Conservation (phyloP, 805 yeast species). For the Sugiyamaella boreocaroliniensis region DNA sequence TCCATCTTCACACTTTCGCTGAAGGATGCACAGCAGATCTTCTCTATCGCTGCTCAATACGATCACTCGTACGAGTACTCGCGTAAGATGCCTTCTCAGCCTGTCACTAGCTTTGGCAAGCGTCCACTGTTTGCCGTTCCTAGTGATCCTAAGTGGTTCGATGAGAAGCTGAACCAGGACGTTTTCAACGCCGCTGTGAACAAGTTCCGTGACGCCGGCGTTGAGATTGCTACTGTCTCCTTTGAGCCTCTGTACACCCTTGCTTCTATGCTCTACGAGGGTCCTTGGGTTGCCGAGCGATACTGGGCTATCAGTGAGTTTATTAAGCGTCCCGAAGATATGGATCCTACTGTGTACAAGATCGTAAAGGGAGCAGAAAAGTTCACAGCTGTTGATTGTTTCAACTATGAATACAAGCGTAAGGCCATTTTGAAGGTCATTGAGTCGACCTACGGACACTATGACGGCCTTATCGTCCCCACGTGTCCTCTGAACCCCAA, state of each 20-base stretch:
- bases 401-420: slow-evolving; percentile 80
- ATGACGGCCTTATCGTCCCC: slow-evolving; percentile 82
- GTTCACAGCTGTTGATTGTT: slow-evolving; percentile 75
- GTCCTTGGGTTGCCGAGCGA: slow-evolving; percentile 98
- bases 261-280: slow-evolving; percentile 87
- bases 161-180: slow-evolving; percentile 69
- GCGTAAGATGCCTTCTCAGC: slow-evolving; percentile 62
- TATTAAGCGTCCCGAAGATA: slow-evolving; percentile 61
- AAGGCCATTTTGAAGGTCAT: slow-evolving; percentile 69
- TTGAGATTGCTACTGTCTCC: slow-evolving; percentile 55
- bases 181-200: slow-evolving; percentile 59
- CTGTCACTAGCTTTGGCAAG: slow-evolving; percentile 49
- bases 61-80: slow-evolving; percentile 79
- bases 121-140: slow-evolving; percentile 75
- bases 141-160: slow-evolving; percentile 64
- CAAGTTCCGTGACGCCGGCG: slow-evolving; percentile 46
- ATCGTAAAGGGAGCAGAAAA: slow-evolving; percentile 75
- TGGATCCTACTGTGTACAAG: slow-evolving; percentile 76
- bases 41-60: slow-evolving; percentile 61
- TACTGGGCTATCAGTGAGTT: slow-evolving; percentile 74
- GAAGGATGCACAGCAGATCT: slow-evolving; percentile 74
- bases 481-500: slow-evolving; percentile 92
- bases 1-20: slow-evolving; percentile 75
- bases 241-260: slow-evolving; percentile 70
- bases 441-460: slow-evolving; percentile 43